Evolutionary conservation across 106 monocot genomes (phyloP), one percentile per base, ranked within the genome.

Genomic region (Gastrodia elata): DNA sequence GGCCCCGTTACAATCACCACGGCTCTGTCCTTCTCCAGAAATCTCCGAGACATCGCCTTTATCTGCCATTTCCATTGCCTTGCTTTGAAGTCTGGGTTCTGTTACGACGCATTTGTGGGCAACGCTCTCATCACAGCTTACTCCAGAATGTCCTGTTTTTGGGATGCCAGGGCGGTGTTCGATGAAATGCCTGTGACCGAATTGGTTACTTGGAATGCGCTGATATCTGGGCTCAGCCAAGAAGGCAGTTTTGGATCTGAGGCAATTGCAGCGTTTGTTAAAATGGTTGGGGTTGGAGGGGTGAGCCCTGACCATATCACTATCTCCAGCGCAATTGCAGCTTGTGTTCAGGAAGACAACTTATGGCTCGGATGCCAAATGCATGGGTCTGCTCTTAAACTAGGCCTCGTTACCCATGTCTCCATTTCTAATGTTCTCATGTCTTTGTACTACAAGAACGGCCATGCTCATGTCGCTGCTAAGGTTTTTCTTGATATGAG

Each of bases 161-260:
- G 57, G 0, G 81, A 84, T 15, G 97, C 97, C 0, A 22, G 38
- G 34, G 74, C 40, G 5, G 74, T 91, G 83, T 97, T 97, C 59
- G 92, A 90, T 70, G 86, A 84, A 83, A 92, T 92, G 90, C 8
- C 37, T 13, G 4, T 71, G 1, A 80, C 79, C 58, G 90, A 90
- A 73, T 74, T 86, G 52, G 88, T 97, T 20, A 83, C 97, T 8
- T 97, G 97, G 97, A 97, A 97, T 75, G 88, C 93, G 0, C 44
- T 97, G 68, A 64, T 97, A 34, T 87, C 84, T 14, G 97, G 93
- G 20, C 80, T 86, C 15, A 73, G 82, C 3, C 89, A 90, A 75
- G 84, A 90, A 30, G 84, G 86, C 42, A 48, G 74, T 72, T 65
- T 30, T 37, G 83, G 73, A 65, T 44, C 18, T 8, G 84, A 83